These are phyloP conservation scores for Hypoxylon intermedium DNA, from an alignment of 495 filamentous ascomycete species.

Conservation along the genomic window DNA sequence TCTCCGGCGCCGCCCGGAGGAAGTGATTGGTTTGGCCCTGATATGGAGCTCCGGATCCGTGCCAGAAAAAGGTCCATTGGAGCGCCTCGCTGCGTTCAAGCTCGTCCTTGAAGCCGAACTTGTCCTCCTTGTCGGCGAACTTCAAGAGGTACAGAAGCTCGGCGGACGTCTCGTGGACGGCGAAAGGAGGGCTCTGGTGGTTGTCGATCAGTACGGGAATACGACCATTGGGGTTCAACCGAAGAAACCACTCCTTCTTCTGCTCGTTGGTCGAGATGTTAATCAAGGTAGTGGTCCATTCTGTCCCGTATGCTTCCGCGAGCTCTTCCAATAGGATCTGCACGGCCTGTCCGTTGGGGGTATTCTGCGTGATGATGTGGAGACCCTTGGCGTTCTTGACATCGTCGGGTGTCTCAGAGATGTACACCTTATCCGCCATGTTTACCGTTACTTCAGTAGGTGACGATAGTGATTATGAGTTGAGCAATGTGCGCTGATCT, in stretches of 20 bases:
- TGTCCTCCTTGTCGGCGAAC: slow-evolving; percentile 55
- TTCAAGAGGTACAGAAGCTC: slow-evolving; percentile 61
- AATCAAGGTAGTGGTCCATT: slow-evolving; percentile 61
- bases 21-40: slow-evolving; percentile 52
- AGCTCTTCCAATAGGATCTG: slow-evolving; percentile 46
- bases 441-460: background rate
- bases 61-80: slow-evolving; percentile 61
- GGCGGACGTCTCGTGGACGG: slow-evolving; percentile 61
- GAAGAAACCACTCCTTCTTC: slow-evolving; percentile 66
- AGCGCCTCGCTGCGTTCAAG: slow-evolving; percentile 50
- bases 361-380: slow-evolving; percentile 50
- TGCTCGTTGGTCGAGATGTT: slow-evolving; percentile 64
- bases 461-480: background rate
- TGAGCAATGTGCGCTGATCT: background rate
- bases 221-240: slow-evolving; percentile 59
- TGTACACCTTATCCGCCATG: slow-evolving; percentile 49
- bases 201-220: slow-evolving; percentile 62
- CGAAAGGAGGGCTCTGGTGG: slow-evolving; percentile 56
- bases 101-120: slow-evolving; percentile 54
- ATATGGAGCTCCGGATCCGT: slow-evolving; percentile 55
- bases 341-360: slow-evolving; percentile 43
- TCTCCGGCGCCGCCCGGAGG: slow-evolving; percentile 49
- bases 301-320: slow-evolving; percentile 56
- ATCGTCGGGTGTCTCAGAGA: slow-evolving; percentile 49
- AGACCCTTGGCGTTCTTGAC: slow-evolving; percentile 55